A percentile compares a stretch with the other conserved stretches of the same genome.
These are phyloP conservation scores for Malus hybrid DNA, from an alignment of 331 rosid genomes.

Conservation along the genomic window DNA sequence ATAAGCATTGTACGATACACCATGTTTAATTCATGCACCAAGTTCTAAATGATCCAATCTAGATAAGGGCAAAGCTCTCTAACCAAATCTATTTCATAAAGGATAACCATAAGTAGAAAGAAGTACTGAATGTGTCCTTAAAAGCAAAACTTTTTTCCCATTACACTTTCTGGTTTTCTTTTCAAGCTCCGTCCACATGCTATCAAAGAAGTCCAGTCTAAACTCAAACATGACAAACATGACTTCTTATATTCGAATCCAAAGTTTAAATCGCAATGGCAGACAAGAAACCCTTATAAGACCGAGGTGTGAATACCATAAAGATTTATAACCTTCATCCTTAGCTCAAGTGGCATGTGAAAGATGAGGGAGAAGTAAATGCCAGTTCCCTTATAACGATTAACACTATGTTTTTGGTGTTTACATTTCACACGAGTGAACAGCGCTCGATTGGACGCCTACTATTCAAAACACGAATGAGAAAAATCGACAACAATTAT, in stretches of 20 bases:
- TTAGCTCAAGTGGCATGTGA: neutral
- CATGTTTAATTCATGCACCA: neutral
- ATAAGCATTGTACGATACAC: neutral
- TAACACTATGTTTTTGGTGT: neutral
- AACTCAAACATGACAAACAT: neutral
- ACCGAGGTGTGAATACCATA: too few relatives aligned
- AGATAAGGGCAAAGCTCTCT: neutral
- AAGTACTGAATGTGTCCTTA: neutral
- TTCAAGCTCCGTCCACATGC: neutral
- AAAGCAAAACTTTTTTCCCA: neutral
- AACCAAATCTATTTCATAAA: neutral
- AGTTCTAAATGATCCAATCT: neutral
- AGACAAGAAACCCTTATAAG: neutral
- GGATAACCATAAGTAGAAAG: neutral
- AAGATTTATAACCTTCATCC: too few relatives aligned
- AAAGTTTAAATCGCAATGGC: neutral
- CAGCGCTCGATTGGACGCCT: neutral
- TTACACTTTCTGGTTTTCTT: neutral
- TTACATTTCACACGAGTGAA: neutral
- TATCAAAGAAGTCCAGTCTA: neutral
- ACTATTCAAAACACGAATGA: neutral
- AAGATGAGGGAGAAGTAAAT: neutral
- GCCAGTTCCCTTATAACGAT: neutral
- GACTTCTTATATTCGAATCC: neutral
- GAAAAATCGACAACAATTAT: neutral